These are phyloP conservation scores for Meripilus lineatus DNA, from an alignment of 1,284 basidiomycete species.

Conservation along the genomic window DNA sequence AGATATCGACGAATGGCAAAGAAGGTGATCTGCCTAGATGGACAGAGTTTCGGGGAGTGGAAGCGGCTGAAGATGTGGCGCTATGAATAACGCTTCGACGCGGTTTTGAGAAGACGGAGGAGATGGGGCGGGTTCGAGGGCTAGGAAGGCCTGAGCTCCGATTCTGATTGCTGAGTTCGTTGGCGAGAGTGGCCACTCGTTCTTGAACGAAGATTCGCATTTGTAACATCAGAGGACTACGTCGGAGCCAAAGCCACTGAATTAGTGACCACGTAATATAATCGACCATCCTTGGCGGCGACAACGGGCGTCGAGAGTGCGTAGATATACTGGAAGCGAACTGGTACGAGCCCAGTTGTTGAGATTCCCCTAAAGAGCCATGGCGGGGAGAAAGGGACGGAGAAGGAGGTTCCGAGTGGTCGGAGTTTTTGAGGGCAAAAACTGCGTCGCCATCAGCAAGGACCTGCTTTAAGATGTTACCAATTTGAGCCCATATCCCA, in stretches of 20 bases:
- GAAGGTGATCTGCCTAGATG: slow-evolving; percentile 29
- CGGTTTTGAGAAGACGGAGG: slow-evolving; percentile 41
- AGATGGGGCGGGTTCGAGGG: slow-evolving; percentile 37
- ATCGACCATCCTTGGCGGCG: slow-evolving; percentile 56
- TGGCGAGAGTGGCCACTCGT: slow-evolving; percentile 48
- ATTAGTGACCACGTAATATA: slow-evolving; percentile 73
- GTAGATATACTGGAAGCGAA: slow-evolving; percentile 17
- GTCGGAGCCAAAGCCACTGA: slow-evolving; percentile 61
- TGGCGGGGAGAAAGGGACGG: slow-evolving; percentile 39
- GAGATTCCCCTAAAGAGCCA: slow-evolving; percentile 22
- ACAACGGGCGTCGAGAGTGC: slow-evolving; percentile 20
- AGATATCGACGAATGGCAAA: slow-evolving; percentile 20
- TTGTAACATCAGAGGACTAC: slow-evolving; percentile 60
- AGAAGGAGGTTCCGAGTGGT: slow-evolving; percentile 39
- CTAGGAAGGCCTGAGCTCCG: slow-evolving; percentile 20
- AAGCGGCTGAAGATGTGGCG: slow-evolving; percentile 26
- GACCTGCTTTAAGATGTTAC: slow-evolving; percentile 41
- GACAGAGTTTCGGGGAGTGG: slow-evolving; percentile 51
- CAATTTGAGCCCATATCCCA: slow-evolving; percentile 59
- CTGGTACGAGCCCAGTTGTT: slow-evolving; percentile 11
- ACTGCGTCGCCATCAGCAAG: slow-evolving; percentile 55
- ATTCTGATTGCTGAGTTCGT: slow-evolving; percentile 34
- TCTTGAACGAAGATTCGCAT: slow-evolving; percentile 61
- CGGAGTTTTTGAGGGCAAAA: slow-evolving; percentile 41
- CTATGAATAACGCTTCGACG: slow-evolving; percentile 35